Evolutionary conservation across 2,329 filamentous ascomycete genomes (phyloP), one percentile per base, ranked within the genome.

Genomic region (Fusarium udum): DNA sequence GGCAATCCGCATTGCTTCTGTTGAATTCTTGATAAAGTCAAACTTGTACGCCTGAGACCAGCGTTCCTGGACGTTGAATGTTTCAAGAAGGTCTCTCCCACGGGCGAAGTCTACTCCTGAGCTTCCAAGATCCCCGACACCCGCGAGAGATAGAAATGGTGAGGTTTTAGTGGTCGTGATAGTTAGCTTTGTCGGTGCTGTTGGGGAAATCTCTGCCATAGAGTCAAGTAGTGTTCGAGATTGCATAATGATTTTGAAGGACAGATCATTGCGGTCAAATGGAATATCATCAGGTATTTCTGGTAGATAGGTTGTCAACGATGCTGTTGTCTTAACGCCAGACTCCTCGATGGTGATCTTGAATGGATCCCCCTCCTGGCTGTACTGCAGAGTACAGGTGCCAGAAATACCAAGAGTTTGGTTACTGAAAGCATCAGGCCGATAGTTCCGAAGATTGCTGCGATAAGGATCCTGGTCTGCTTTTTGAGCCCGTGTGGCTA

Each of bases 181-280:
- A 18, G 91, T 92, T 31, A 97, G 85, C 43, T 90, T 88, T 10
- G 90, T 89, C 1, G 94, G 95, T n/a, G 88, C 90, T 32, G 95
- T 92, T 18, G 88, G 88, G 4, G 88, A 89, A 53, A 92, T 87
- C 79, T 95, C 93, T 3, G 89, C 87, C 45, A 95, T 85, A 22
- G 91, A 90, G 78, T 95, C 93, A 16, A 92, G 87, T 9, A 95
- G 87, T 82, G 89, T 92, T 39, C 88, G 88, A 16, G 92, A 90
- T 75, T 92, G 93, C 93, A 98, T 97, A 79, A 99, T 98, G 67
- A 97, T 94, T 81, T 98, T 99, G 84, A 98, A 93, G 14, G 90
- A 87, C 14, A 98, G 86, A 59, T 91, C 89, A 57, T 94, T 89
- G 37, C 95, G 90, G 78, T 95, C 91, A 75, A 99, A 94, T 0